Conservation (phyloP, 1,284 basidiomycete species). For the Ceratobasidium theobromae region DNA sequence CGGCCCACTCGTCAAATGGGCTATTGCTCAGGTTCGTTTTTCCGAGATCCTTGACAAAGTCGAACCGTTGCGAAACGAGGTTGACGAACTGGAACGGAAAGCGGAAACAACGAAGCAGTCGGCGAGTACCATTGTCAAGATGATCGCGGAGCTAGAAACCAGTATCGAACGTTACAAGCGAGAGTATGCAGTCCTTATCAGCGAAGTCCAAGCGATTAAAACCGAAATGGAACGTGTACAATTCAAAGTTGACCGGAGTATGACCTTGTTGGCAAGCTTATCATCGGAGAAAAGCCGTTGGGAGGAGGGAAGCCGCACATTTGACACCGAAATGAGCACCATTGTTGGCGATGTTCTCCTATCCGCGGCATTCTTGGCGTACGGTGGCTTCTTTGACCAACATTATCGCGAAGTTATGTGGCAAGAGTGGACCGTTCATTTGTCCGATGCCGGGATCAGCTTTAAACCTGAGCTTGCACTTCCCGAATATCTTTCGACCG, state of each 20-base stretch:
- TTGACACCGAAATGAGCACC: constrained; percentile 98
- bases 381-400: constrained; percentile 98
- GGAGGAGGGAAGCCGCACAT: constrained; percentile 94
- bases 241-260: constrained; percentile 94
- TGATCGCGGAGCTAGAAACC: constrained; percentile 90
- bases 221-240: constrained; percentile 98
- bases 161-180: constrained; percentile 96
- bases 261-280: constrained; percentile 91
- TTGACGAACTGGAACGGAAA: constrained; percentile 88
- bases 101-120: constrained; percentile 93
- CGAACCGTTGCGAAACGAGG: constrained; percentile 94
- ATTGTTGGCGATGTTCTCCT: constrained; percentile 96
- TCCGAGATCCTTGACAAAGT: constrained; percentile 98
- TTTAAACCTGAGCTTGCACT: constrained; percentile 92
- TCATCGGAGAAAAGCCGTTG: constrained; percentile 94
- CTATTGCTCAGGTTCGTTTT: constrained; percentile 94
- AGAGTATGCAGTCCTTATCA: constrained; percentile 96
- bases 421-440: constrained; percentile 90
- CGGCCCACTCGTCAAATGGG: constrained; percentile 98
- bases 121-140: constrained; percentile 84
- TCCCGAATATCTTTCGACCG: constrained; percentile 94
- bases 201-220: constrained; percentile 97
- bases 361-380: constrained; percentile 95
- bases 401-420: constrained; percentile 97
- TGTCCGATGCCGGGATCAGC: constrained; percentile 86